Evolutionary conservation across 2,329 filamentous ascomycete species (phyloP), one percentile per base, ranked within the genome.

Genomic region (Orbilia brochopaga): DNA sequence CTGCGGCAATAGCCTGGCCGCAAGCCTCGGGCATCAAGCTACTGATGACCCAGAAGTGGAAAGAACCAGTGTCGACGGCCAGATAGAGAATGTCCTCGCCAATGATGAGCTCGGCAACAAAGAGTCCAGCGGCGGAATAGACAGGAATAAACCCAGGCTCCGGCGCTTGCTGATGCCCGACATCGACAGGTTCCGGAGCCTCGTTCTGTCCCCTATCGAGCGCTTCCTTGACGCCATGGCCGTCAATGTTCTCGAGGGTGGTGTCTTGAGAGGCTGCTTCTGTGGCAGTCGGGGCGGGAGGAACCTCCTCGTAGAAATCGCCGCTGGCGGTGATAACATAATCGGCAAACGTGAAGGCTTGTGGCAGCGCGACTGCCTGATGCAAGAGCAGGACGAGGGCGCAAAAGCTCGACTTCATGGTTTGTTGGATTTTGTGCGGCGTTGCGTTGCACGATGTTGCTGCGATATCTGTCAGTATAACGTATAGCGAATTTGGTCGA

Each of bases 41-140:
- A 15, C 54, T 56, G 1, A 72, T n/a, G 5, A 64, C 67, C 67
- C 67, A 72, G 23, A 72, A 72, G 32, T 72, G 67, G 21, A 72
- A 72, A 1, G 67, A 72, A 1, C 35, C 57, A 7, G 67, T 72
- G 27, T 72, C 67, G 0, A 72, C 30, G 40, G 57, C 59, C 1
- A 72, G 50, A 13, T 60, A 53, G 2, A 72, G 37, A 1, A 65
- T 44, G 24, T 59, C 46, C 4, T 23, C 13, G 1, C 67, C 67
- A 17, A 72, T 64, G 19, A 53, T 72, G n/a, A 72, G 1, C 32
- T 72, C 67, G 23, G 60, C 67, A 1, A 65, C 60, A 24, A 65
- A 72, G 17, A 51, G 30, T 1, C 60, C 60, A 11, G 53, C 54
- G 6, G 55, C 60, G 13, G 19, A 42, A 23, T 72, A 72, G 2